Base-by-base conservation (phyloP, 495 filamentous ascomycete species). In the Talaromyces proteolyticus region DNA sequence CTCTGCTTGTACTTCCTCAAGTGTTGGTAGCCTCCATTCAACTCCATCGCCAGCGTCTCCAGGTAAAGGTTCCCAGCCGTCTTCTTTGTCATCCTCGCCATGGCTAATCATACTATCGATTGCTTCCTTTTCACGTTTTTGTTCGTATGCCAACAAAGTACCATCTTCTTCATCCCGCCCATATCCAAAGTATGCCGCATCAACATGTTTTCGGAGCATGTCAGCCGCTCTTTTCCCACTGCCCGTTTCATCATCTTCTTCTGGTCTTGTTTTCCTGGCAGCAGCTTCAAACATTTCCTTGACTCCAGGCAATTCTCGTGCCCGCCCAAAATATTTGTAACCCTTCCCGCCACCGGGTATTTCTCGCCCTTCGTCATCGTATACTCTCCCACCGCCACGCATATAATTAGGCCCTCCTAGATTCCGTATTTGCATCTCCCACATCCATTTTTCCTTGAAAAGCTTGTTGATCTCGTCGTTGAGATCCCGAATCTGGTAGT, bases 401-500 rank as follows among this genome's bases (percentile, higher is more conserved):
- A 94, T 97, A 65, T 96, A 98, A 69, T 96, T 97, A 37, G 94
- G 94, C 12, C 93, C 93, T 41, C 94, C 94, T 25, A 97, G 66
- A 56, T 91, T 90, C 39, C 91, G 79, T 49, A 98, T 96, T 67
- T 95, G 93, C 64, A 90, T 81, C 70, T 98, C 93, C 93, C 93
- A 98, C 78, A 93, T 88, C 73, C 90, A 87, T 68, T 98, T 98
- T 77, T 98, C 93, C 46, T 90, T 85, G 88, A 98, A 96, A 44
- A 94, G 80, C 69, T 95, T 95, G 73, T 98, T 98, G 76, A 98
- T 95, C 71, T 98, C 94, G 68, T 98, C 93, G 69, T 98, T 98
- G 56, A 98, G 76, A 66, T 98, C 93, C 51, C 93, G 85, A 69
- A 98, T 91, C 73, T 97, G 93, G 73, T 84, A 96, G 74, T 98